Percentiles rank a stretch among this genome's conserved stretches.
These are phyloP conservation scores for Dryadomyces quercus-mongolicae DNA, from an alignment of 2,329 filamentous ascomycete species.

Conservation along the genomic window DNA sequence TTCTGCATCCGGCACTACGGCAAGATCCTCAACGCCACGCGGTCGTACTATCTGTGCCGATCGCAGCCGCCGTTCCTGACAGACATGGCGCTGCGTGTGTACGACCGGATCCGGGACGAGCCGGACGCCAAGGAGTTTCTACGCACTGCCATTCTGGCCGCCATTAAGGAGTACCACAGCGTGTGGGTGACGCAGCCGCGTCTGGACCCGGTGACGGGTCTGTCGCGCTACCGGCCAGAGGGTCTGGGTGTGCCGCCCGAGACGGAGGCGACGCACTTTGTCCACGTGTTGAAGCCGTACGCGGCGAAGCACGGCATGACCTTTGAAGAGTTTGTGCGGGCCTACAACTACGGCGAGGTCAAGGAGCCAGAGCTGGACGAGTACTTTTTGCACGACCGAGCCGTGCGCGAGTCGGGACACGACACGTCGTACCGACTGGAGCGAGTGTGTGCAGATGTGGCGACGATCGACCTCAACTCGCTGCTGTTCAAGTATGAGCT, in stretches of 20 bases:
- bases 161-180: slow-evolving; percentile 91
- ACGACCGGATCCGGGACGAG: slow-evolving; percentile 84
- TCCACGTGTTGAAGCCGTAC: slow-evolving; percentile 71
- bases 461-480: slow-evolving; percentile 90
- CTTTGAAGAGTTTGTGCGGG: slow-evolving; percentile 74
- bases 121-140: slow-evolving; percentile 72
- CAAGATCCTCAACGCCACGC: slow-evolving; percentile 94
- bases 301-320: slow-evolving; percentile 71
- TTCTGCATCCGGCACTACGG: slow-evolving; percentile 98
- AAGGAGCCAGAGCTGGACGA: slow-evolving; percentile 81
- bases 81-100: slow-evolving; percentile 90
- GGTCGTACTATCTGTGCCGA: slow-evolving; percentile 87
- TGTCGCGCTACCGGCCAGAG: slow-evolving; percentile 76
- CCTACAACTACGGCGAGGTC: slow-evolving; percentile 71
- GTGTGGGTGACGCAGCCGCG: slow-evolving; percentile 77
- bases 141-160: slow-evolving; percentile 66
- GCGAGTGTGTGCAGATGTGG: slow-evolving; percentile 73
- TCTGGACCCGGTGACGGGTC: slow-evolving; percentile 61
- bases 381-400: slow-evolving; percentile 92
- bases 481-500: slow-evolving; percentile 94
- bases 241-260: slow-evolving; percentile 82
- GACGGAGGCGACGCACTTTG: slow-evolving; percentile 79
- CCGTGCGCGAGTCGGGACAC: slow-evolving; percentile 90
- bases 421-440: slow-evolving; percentile 94
- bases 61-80: slow-evolving; percentile 96